Base-by-base conservation (phyloP, 2,329 filamentous ascomycete species). In the Exserohilum turcica region DNA sequence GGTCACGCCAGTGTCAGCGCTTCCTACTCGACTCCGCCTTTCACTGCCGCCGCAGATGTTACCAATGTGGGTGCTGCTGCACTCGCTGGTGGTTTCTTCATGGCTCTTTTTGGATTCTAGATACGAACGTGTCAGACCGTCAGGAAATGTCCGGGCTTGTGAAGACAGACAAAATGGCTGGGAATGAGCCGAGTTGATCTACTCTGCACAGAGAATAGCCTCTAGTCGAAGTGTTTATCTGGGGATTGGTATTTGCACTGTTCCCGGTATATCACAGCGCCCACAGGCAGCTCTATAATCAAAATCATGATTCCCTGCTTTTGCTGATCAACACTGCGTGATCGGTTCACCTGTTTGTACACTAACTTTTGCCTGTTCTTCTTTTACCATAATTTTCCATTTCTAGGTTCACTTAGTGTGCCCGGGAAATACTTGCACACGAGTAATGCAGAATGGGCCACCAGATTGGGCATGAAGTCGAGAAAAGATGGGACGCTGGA, bases 31-130 rank as follows among this genome's bases (percentile, higher is more conserved):
- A 16, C 36, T 12, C 43, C 44, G 28, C 44, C 56, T 1, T 44
- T 48, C 24, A 52, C 37, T 16, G 51, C 46, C 39, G 56, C 49
- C 1, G 54, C 56, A 5, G 42, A 43, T 27, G 47, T 16, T 29
- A 45, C 37, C 18, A 37, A 51, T 3, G 21, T 56, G 18, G 53
- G 37, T 18, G 35, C 27, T 51, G 28, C 36, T n/a, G 24, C 29
- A 10, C 46, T 59, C 8, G 43, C 29, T 9, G 46, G 37, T 13
- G 53, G 42, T 21, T 6, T 54, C n/a, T 19, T 43, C 19, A 21
- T 49, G 38, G 53, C 48, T 29, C 24, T 57, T n/a, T 43, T 50
- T 18, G 51, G 46, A 13, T 35, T 29, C 35, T 57, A 51, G 24
- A 47, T n/a, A 8, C n/a, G 27, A 24, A 29, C 27, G 12, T 16